phyloP scores from a whole-genome alignment of 345 rosid genomes.

The Rhodamnia rubescens region DNA sequence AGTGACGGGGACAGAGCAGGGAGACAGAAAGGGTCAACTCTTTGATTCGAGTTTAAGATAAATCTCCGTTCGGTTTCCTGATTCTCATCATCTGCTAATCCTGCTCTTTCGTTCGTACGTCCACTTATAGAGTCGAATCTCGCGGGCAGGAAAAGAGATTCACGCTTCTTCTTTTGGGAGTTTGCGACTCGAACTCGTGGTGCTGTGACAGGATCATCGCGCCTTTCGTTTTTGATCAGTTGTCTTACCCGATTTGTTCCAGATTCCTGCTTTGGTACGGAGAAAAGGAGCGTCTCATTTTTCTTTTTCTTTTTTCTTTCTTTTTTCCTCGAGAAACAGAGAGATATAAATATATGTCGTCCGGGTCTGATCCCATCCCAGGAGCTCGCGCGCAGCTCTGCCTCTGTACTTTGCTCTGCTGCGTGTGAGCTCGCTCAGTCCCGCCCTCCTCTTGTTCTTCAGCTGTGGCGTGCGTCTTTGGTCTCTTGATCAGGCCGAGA shows the following conservation, averaged over 20 bases:
- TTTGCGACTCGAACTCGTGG: not conserved
- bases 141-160: not conserved
- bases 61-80: not conserved
- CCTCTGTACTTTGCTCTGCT: not conserved
- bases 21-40: not conserved
- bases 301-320: too few relatives aligned
- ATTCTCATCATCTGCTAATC: not conserved
- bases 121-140: not conserved
- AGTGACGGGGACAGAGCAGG: not conserved
- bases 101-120: not conserved
- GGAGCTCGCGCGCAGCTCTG: conserved; percentile 8
- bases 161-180: not conserved
- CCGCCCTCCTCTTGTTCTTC: not conserved
- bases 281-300: too few relatives aligned
- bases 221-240: not conserved
- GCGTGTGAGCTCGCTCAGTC: not conserved
- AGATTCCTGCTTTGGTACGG: not conserved
- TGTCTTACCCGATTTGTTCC: not conserved
- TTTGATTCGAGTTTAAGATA: not conserved
- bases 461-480: conserved; percentile 4
- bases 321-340: not conserved
- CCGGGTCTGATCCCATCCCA: not conserved
- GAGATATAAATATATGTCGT: conserved; percentile 1
- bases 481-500: conserved; percentile 3
- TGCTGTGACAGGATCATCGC: not conserved